A percentile compares a stretch with the other conserved stretches of the same genome.
Conservation (phyloP, 495 filamentous ascomycete species). For the Aspergillus biplanus region DNA sequence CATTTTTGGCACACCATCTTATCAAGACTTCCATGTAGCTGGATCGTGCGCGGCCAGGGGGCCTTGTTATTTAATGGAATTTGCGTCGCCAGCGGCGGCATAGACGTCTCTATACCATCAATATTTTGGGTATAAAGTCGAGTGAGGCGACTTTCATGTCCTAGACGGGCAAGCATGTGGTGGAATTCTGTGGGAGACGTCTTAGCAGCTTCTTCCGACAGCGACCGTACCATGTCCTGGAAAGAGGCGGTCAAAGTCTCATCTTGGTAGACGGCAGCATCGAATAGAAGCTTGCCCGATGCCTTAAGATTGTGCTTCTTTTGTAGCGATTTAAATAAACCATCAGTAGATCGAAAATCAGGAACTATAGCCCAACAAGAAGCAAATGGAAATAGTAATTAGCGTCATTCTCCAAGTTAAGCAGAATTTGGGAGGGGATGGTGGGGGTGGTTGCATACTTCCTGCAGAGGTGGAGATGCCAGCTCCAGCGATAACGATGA, state of each 20-base stretch:
- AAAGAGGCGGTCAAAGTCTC: constrained; percentile 85
- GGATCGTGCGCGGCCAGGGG: constrained; percentile 90
- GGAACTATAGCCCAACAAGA: constrained; percentile 65
- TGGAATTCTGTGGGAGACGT: constrained; percentile 90
- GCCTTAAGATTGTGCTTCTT: constrained; percentile 88
- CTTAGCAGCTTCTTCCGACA: constrained; percentile 72
- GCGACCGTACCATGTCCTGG: constrained; percentile 91
- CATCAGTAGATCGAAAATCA: constrained; percentile 90
- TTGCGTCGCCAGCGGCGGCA: constrained; percentile 76
- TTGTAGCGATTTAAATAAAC: constrained; percentile 81
- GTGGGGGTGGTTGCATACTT: constrained; percentile 65
- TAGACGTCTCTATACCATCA: constrained; percentile 86
- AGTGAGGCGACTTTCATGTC: constrained; percentile 85
- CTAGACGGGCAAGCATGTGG: constrained; percentile 87
- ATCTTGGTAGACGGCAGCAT: constrained; percentile 95
- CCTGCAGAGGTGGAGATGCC: constrained; percentile 96
- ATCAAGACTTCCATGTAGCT: constrained; percentile 90
- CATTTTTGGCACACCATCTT: constrained; percentile 98
- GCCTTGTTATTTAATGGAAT: constrained; percentile 77
- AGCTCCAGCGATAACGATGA: constrained; percentile 94
- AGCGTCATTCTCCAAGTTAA: neutral
- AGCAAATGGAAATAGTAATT: neutral
- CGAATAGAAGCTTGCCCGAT: constrained; percentile 94
- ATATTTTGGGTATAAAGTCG: constrained; percentile 96
- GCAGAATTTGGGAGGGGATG: constrained; percentile 47